These are phyloP conservation scores for Vaccinium corymbosum DNA, from an alignment of 148 eudicot species.

Conservation along the genomic window DNA sequence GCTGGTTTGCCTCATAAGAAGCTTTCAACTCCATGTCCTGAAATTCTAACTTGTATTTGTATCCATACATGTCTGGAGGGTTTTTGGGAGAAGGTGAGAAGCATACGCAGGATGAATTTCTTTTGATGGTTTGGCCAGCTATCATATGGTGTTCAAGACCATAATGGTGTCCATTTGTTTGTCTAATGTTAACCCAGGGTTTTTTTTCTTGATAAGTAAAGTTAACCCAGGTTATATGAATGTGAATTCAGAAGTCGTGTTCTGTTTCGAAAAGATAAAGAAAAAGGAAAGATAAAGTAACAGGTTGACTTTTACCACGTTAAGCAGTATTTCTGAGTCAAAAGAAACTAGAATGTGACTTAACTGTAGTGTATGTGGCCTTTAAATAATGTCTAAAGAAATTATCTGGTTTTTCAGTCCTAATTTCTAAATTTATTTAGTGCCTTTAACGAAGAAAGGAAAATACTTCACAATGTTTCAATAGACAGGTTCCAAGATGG, in stretches of 20 bases:
- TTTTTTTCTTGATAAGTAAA: neutral
- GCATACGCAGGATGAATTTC: neutral
- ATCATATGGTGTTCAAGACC: neutral
- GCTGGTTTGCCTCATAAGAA: neutral
- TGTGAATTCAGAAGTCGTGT: neutral
- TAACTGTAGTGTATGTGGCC: neutral
- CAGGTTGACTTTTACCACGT: neutral
- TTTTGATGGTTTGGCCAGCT: constrained; percentile 4
- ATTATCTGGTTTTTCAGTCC: constrained; percentile 4
- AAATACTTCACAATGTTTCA: constrained; percentile 4
- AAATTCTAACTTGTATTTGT: neutral
- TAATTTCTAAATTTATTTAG: neutral
- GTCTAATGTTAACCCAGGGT: neutral
- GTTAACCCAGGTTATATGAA: too few relatives aligned
- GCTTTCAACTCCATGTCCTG: neutral
- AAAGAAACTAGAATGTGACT: neutral
- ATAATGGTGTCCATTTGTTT: neutral
- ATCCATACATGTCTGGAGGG: neutral
- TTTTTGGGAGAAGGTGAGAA: neutral
- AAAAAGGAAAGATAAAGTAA: neutral
- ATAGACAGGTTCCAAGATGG: constrained; percentile 78
- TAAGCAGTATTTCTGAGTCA: neutral
- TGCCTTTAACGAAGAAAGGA: neutral
- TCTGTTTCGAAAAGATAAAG: neutral
- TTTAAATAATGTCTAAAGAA: neutral